Conservation (phyloP, 2,329 filamentous ascomycete genomes). For the Stemphylium lycopersici region DNA sequence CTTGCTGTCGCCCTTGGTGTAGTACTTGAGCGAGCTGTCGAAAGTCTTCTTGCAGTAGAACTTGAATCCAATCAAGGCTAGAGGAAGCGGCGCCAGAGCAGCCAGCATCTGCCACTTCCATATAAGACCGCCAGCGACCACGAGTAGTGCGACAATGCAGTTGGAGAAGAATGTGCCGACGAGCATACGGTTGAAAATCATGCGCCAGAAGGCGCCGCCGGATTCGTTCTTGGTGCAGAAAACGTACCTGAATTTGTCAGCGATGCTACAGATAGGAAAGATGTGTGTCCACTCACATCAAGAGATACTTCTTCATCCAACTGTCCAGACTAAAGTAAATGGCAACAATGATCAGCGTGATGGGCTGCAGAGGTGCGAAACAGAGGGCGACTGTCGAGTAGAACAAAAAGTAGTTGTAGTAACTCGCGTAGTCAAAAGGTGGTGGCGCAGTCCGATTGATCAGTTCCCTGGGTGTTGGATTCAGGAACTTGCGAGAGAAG, state of each 20-base stretch:
- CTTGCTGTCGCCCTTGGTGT: slow-evolving; percentile 67
- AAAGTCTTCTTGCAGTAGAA: slow-evolving; percentile 77
- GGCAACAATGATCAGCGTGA: slow-evolving; percentile 84
- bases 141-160: slow-evolving; percentile 75
- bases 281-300: slow-evolving; percentile 62
- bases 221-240: slow-evolving; percentile 98
- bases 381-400: slow-evolving; percentile 89
- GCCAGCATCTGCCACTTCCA: slow-evolving; percentile 64
- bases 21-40: slow-evolving; percentile 81
- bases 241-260: slow-evolving; percentile 60
- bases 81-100: slow-evolving; percentile 73
- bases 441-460: slow-evolving; percentile 94
- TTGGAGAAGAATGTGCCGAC: slow-evolving; percentile 82
- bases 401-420: slow-evolving; percentile 98
- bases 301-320: slow-evolving; percentile 91
- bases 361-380: slow-evolving; percentile 83
- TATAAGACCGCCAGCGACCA: slow-evolving; percentile 67
- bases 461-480: slow-evolving; percentile 85
- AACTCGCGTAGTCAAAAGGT: slow-evolving; percentile 91
- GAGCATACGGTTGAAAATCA: slow-evolving; percentile 89
- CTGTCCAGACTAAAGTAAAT: slow-evolving; percentile 89
- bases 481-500: slow-evolving; percentile 81
- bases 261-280: too few species aligned
- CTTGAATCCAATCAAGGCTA: slow-evolving; percentile 85
- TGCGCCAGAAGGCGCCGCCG: slow-evolving; percentile 89